Evolutionary conservation across 306 rosid genomes (phyloP).

Genomic region (Cyamopsis tetragonoloba): DNA sequence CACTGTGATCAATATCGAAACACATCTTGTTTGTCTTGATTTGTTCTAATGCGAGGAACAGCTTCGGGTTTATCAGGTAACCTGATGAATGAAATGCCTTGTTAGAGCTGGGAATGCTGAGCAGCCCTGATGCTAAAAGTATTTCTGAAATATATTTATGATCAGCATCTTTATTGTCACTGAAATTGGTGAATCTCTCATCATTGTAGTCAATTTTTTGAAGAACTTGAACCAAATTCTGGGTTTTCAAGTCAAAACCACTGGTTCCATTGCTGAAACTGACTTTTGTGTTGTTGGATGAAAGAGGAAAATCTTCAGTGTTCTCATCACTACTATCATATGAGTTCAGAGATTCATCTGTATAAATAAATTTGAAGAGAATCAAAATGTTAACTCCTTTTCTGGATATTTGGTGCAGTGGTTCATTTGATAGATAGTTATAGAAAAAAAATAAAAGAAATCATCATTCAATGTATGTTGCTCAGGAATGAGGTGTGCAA

Average conservation of each 20-base stretch:
- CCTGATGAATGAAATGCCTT: constrained; percentile 38
- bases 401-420: background rate
- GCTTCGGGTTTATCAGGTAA: constrained; percentile 43
- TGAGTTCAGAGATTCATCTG: constrained; percentile 49
- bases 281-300: constrained; percentile 27
- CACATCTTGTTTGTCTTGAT: constrained; percentile 31
- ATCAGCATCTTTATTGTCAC: constrained; percentile 47
- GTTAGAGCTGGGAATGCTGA: constrained; percentile 36
- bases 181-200: constrained; percentile 32
- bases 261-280: constrained; percentile 36
- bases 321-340: constrained; percentile 40
- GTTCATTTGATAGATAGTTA: constrained; percentile 1
- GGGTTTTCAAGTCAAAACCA: constrained; percentile 35
- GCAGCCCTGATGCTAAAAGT: constrained; percentile 60
- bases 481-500: constrained; percentile 19
- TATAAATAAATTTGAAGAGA: constrained; percentile 34
- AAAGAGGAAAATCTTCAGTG: constrained; percentile 31
- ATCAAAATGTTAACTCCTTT: constrained; percentile 6
- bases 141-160: constrained; percentile 75
- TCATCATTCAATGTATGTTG: background rate
- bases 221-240: constrained; percentile 42
- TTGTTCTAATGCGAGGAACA: constrained; percentile 72
- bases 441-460: too few relatives aligned
- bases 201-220: constrained; percentile 31
- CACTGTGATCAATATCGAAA: constrained; percentile 22